Conservation (phyloP, 2,329 filamentous ascomycete genomes). For the Venturia pyrina region DNA sequence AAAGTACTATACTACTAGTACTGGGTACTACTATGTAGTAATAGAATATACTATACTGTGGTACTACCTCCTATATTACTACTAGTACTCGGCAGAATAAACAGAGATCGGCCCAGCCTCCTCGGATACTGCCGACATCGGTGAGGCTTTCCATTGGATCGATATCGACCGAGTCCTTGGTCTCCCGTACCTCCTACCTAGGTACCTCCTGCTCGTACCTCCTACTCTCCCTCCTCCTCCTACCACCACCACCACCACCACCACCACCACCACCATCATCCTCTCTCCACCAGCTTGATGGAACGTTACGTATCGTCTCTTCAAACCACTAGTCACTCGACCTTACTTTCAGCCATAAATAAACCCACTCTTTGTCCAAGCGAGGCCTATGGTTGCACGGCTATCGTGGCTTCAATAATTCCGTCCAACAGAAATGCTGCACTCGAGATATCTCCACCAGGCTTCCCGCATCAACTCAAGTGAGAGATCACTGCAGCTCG, state of each 20-base stretch:
- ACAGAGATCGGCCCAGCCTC: neutral
- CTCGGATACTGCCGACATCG: neutral
- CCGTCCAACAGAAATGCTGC: neutral
- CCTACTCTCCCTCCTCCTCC: neutral
- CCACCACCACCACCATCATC: neutral
- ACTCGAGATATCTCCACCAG: neutral
- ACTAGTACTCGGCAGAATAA: no score
- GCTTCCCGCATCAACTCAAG: neutral
- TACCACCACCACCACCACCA: neutral
- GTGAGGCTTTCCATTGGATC: neutral
- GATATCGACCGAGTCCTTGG: neutral
- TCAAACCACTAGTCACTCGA: no score
- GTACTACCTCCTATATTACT: no score
- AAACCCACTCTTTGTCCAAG: neutral
- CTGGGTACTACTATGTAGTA: no score
- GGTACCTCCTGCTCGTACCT: no score
- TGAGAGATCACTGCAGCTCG: neutral
- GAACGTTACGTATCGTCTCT: neutral
- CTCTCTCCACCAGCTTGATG: neutral
- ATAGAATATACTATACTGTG: no score
- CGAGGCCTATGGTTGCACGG: constrained; percentile 2
- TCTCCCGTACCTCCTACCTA: no score
- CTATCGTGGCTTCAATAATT: neutral
- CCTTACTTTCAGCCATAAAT: neutral
- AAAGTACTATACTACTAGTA: no score